Evolutionary conservation across 2,329 filamentous ascomycete species (phyloP), one percentile per base, ranked within the genome.

Genomic region (Claviceps monticola): DNA sequence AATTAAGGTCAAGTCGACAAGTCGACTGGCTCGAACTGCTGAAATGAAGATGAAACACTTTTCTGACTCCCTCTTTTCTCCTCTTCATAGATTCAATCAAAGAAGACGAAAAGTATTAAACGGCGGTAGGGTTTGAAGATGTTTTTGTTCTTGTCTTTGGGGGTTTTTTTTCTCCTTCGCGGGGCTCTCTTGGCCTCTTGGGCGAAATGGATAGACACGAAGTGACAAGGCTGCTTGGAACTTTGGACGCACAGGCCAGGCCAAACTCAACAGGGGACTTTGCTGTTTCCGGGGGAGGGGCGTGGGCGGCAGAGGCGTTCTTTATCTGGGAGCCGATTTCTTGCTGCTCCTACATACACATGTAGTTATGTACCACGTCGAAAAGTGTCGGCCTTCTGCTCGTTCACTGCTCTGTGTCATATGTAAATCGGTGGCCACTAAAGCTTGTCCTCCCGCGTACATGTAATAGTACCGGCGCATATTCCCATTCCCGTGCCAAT

Each of bases 281-380:
- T 8, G 17, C 13, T 19, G 39, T 21, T 36, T 16, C 34, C 19
- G 21, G 23, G 2, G 19, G 9, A 21, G 43, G 43, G 21, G 37
- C 7, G 29, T 21, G 49, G 36, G 44, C 49, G 49, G 49, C 36
- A 51, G 42, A 42, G 43, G 42, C 19, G 23, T 42, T 46, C 37
- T 46, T 51, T 42, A 46, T 42, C 49, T 51, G 43, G 21, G 49
- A 26, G 36, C 37, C 21, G 16, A 46, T 37, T 44, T 50, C 36
- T 46, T 51, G 46, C 42, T 51, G 43, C 46, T 42, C 44, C 17
- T 51, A 34, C 29, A 34, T 41, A 41, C 37, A 16, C 2, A 6
- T 39, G 3, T 17, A n/a, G n/a, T n/a, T n/a, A 41, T 41, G 4
- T 29, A 9, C 8, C 26, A 34, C 7, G 23, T 26, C 29, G 29